These are phyloP conservation scores for Lactarius deliciosus DNA, from an alignment of 768 basidiomycete species.

Conservation along the genomic window DNA sequence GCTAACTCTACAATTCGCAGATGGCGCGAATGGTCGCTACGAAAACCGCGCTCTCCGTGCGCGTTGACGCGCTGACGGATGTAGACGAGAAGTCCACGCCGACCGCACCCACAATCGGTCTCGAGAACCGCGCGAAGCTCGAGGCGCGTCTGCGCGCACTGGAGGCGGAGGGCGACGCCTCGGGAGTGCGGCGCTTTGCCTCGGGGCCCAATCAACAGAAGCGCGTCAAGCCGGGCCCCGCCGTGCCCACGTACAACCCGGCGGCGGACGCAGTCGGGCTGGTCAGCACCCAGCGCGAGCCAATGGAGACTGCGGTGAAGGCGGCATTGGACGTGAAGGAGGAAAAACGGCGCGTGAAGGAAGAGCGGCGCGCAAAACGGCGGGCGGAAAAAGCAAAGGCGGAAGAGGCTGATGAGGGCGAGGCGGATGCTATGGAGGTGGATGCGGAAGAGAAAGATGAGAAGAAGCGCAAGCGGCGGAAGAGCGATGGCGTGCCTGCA, in stretches of 20 bases:
- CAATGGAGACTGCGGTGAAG: conserved; percentile 73
- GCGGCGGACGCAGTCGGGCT: conserved; percentile 81
- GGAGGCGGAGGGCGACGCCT: conserved; percentile 76
- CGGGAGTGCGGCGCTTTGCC: conserved; percentile 65
- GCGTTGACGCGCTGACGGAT: conserved; percentile 95
- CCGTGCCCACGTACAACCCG: conserved; percentile 80
- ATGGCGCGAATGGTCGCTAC: conserved; percentile 99
- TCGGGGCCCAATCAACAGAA: conserved; percentile 65
- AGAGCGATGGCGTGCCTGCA: conserved; percentile 28
- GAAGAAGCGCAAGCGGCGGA: conserved; percentile 43
- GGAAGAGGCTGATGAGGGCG: conserved; percentile 34
- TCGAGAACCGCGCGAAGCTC: conserved; percentile 93
- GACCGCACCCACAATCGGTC: conserved; percentile 79
- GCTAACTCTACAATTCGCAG: conserved; percentile 38
- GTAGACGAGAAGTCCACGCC: conserved; percentile 86
- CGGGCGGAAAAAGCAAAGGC: conserved; percentile 46
- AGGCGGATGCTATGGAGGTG: conserved; percentile 45
- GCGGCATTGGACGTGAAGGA: conserved; percentile 80
- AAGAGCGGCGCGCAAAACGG: conserved; percentile 73
- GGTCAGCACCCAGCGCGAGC: conserved; percentile 81
- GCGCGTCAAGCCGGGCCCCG: conserved; percentile 79
- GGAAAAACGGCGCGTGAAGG: conserved; percentile 80
- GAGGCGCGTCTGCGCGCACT: conserved; percentile 90
- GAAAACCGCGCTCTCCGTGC: conserved; percentile 94
- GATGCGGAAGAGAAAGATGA: conserved; percentile 40